Percentiles rank a stretch among this genome's conserved stretches.
Evolutionary conservation across 352 stramenopile genomes (phyloP).

Genomic region (Phytophthora fragariae): DNA sequence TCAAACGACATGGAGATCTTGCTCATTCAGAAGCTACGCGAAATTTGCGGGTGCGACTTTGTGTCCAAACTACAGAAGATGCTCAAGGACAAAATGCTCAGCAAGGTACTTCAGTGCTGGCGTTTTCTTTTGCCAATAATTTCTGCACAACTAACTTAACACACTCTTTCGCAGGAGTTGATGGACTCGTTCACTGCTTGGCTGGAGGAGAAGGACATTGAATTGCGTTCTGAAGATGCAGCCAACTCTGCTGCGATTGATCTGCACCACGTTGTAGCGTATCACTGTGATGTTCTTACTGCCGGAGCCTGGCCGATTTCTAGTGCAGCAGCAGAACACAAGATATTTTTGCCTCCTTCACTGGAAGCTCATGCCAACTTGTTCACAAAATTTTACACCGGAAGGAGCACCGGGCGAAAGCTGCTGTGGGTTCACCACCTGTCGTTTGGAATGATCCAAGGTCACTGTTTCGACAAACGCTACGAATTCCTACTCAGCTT

Average conservation of each 20-base stretch:
- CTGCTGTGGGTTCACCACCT: conserved; percentile 84
- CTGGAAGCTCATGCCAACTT: conserved; percentile 70
- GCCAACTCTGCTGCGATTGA: conserved; percentile 53
- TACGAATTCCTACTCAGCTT: conserved; percentile 88
- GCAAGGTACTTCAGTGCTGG: conserved; percentile 56
- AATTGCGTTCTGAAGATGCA: conserved; percentile 46
- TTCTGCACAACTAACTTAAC: conserved; percentile 9
- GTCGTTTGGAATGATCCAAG: conserved; percentile 77
- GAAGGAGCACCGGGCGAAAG: conserved; percentile 77
- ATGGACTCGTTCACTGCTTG: conserved; percentile 72
- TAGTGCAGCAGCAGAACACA: conserved; percentile 55
- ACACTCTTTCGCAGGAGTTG: conserved; percentile 57
- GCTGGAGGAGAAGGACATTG: conserved; percentile 69
- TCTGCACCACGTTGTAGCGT: conserved; percentile 65
- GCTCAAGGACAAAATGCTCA: conserved; percentile 87
- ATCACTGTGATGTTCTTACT: conserved; percentile 85
- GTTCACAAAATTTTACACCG: conserved; percentile 87
- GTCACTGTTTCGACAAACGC: conserved; percentile 71
- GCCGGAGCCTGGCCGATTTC: conserved; percentile 88
- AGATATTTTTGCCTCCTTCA: conserved; percentile 62
- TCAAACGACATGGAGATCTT: conserved; percentile 81
- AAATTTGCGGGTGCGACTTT: conserved; percentile 88
- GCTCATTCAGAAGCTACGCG: conserved; percentile 84
- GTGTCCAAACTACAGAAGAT: conserved; percentile 92
- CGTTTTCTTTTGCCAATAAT: neutral